Percentiles rank a stretch among this genome's conserved stretches.
Evolutionary conservation across 768 basidiomycete species (phyloP).

Genomic region (Xerocomellus intermedius): DNA sequence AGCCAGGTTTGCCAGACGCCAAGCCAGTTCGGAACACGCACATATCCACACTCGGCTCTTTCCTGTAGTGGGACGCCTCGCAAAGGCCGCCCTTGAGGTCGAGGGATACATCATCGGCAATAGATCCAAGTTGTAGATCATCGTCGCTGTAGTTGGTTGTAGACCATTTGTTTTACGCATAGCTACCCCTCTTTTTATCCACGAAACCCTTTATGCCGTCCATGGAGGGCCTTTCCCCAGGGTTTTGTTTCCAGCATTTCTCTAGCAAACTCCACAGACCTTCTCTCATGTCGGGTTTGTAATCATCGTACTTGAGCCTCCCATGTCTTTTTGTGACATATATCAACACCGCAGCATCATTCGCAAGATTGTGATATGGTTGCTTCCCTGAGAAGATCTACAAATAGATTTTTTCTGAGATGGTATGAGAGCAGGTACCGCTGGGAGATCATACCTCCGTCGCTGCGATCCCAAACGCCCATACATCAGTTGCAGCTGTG

Average conservation of each 20-base stretch:
- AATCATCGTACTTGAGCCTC: constrained; percentile 19
- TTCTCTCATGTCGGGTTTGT: constrained; percentile 16
- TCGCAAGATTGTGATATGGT: constrained; percentile 18
- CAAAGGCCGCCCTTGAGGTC: constrained; percentile 57
- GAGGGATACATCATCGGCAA: constrained; percentile 37
- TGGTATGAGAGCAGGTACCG: background rate
- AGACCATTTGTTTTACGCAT: background rate
- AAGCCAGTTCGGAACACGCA: constrained; percentile 86
- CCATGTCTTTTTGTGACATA: constrained; percentile 11
- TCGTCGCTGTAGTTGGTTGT: background rate
- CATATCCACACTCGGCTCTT: constrained; percentile 45
- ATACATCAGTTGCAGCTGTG: constrained; percentile 33
- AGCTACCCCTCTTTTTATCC: constrained; percentile 19
- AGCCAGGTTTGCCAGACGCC: constrained; percentile 78
- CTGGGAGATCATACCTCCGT: constrained; percentile 29
- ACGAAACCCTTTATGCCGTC: constrained; percentile 14
- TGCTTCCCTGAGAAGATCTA: constrained; percentile 26
- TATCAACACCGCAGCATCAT: constrained; percentile 19
- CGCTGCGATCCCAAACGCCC: constrained; percentile 38
- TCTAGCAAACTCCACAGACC: constrained; percentile 20
- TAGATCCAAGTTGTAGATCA: constrained; percentile 28
- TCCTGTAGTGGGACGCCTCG: constrained; percentile 61
- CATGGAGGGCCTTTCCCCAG: constrained; percentile 14
- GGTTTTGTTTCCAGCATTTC: constrained; percentile 18
- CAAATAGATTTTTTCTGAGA: background rate